Base-by-base conservation (phyloP, 176 grass and related monocot species). In the Carex myosuroides region DNA sequence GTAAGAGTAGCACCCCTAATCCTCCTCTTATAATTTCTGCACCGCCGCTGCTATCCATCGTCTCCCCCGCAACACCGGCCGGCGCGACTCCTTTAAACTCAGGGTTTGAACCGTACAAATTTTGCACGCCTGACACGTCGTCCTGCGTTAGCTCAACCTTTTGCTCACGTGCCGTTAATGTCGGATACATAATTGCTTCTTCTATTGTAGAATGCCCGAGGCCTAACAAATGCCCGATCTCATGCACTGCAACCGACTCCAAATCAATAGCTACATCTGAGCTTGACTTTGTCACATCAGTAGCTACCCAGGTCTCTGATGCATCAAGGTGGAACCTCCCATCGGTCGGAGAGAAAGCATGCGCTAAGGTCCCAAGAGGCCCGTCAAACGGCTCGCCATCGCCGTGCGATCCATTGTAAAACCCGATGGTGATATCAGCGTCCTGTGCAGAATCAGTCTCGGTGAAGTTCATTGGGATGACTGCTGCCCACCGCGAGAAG, bases 201-300 rank as follows among this genome's bases (percentile, higher is more conserved):
- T 26, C 8, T 65, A 84, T 86, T 21, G 85, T 26, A n/a, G 93
- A 85, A 93, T 99, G 93, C 6, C 88, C 93, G 0, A 99, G 88
- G 12, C 96, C 96, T 10, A 99, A 89, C 55, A 99, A 87, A 84
- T 99, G 96, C 0, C 93, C 96, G 67, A 99, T 99, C 87, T 99
- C 96, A 81, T 99, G 96, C 86, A 99, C 96, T 2, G 91, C 95
- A 63, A 98, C 95, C 1, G 95, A 98, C 80, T 98, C 96, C 35
- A 99, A 86, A 84, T 99, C 96, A 0, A 99, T 82, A 21, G 96
- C 96, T 8, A 1, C 80, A 18, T 53, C 53, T 4, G 93, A 86
- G 9, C 79, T 62, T 13, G 89, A 88, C 5, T 0, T 2, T 11
- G 84, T 30, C 26, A 89, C 91, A 50, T 88, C 88, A 3, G 42